phyloP scores from a whole-genome alignment of 2,329 filamentous ascomycete genomes.

The Venturia oleaginea region DNA sequence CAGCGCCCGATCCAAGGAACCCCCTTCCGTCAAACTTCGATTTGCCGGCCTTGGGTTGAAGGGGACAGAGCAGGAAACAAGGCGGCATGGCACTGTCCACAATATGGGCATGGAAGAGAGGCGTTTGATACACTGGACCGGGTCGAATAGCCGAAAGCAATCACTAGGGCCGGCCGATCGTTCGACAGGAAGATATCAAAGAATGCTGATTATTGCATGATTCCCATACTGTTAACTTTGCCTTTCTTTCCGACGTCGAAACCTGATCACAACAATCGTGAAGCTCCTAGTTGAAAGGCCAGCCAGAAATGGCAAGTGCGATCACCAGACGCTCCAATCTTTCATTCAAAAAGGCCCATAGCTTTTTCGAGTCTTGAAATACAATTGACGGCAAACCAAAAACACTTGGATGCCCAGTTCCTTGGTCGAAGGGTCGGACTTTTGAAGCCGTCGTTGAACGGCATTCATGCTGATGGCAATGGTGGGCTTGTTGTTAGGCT shows the following conservation, averaged over 20 bases:
- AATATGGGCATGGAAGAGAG: neutral
- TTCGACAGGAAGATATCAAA: neutral
- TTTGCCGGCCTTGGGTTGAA: neutral
- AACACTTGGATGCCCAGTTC: neutral
- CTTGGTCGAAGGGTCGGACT: neutral
- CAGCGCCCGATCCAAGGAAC: neutral
- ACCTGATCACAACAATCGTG: no score
- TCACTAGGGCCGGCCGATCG: neutral
- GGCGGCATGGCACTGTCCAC: neutral
- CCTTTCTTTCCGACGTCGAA: no score
- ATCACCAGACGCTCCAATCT: neutral
- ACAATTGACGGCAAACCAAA: neutral
- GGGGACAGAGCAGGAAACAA: neutral
- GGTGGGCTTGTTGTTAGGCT: neutral
- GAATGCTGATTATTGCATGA: neutral
- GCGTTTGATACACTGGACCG: neutral
- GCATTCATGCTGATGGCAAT: neutral
- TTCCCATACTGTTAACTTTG: no score
- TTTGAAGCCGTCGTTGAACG: neutral
- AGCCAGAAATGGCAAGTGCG: no score
- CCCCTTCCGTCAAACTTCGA: neutral
- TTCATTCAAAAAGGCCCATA: neutral
- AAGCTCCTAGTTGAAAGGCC: no score
- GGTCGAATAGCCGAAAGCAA: neutral
- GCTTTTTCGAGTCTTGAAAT: neutral